These are phyloP conservation scores for Aureobasidium sp. DNA, from an alignment of 2,329 filamentous ascomycete species.

Conservation along the genomic window DNA sequence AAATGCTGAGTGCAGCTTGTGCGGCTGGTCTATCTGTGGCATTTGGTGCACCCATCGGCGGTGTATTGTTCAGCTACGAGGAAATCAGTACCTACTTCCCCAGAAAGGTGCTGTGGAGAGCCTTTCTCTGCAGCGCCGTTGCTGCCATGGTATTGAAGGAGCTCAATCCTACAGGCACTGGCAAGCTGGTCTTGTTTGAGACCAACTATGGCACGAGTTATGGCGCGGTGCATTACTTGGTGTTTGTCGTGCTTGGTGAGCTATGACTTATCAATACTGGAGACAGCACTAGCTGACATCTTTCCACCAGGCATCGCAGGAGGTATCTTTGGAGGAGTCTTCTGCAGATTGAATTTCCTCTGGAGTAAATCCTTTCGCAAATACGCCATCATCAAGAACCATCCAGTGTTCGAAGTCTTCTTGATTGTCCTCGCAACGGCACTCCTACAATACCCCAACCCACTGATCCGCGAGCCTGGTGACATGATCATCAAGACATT, in stretches of 20 bases:
- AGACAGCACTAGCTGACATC: background rate
- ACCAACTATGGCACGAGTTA: slow-evolving; percentile 54
- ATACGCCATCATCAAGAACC: slow-evolving; percentile 45
- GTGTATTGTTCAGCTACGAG: slow-evolving; percentile 54
- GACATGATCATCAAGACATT: slow-evolving; percentile 52
- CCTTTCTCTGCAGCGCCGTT: slow-evolving; percentile 52
- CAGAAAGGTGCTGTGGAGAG: slow-evolving; percentile 51
- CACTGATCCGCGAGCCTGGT: slow-evolving; percentile 48
- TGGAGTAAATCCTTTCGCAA: slow-evolving; percentile 52
- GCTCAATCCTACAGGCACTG: slow-evolving; percentile 54
- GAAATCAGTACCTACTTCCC: slow-evolving; percentile 57
- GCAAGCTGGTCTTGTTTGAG: slow-evolving; percentile 55
- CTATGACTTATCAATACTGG: background rate
- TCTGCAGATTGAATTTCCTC: slow-evolving; percentile 52
- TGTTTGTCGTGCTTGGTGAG: slow-evolving; percentile 47
- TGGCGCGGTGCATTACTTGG: slow-evolving; percentile 47
- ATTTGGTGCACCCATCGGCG: slow-evolving; percentile 56
- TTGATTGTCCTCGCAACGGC: slow-evolving; percentile 49
- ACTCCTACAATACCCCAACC: slow-evolving; percentile 51
- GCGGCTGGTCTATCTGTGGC: slow-evolving; percentile 53
- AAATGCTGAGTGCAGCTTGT: slow-evolving; percentile 52
- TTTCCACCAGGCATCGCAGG: slow-evolving; percentile 38
- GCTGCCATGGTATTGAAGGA: slow-evolving; percentile 51
- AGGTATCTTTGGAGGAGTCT: slow-evolving; percentile 53
- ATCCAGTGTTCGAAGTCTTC: slow-evolving; percentile 51